These are phyloP conservation scores for Serendipita sp. DNA, from an alignment of 1,284 basidiomycete genomes.

Conservation along the genomic window DNA sequence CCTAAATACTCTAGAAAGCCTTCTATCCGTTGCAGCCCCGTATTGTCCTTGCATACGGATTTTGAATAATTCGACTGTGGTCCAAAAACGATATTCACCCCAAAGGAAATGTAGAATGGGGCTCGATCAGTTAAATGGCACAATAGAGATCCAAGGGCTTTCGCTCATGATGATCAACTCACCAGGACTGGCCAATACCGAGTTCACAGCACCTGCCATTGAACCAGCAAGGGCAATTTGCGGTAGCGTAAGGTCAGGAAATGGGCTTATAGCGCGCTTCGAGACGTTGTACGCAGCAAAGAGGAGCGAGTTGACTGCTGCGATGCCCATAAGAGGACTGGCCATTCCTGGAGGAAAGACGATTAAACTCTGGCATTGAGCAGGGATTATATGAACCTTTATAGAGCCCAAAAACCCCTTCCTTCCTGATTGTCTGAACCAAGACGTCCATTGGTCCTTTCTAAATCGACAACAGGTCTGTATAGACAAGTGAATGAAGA, in stretches of 20 bases:
- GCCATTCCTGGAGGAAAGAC: conserved; percentile 52
- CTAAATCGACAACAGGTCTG: conserved; percentile 27
- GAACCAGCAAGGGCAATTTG: conserved; percentile 77
- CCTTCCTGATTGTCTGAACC: conserved; percentile 64
- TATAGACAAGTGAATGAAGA: background rate
- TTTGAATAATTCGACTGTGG: conserved; percentile 76
- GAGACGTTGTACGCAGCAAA: conserved; percentile 82
- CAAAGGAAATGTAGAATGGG: background rate
- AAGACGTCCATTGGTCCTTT: conserved; percentile 89
- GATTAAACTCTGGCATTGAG: background rate
- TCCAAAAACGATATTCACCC: background rate
- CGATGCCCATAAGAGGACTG: conserved; percentile 85
- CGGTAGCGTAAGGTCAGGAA: conserved; percentile 61
- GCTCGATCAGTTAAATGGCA: no score
- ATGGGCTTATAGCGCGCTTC: conserved; percentile 76
- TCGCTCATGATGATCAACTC: conserved; percentile 14
- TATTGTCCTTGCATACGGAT: conserved; percentile 97
- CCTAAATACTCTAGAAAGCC: conserved; percentile 49
- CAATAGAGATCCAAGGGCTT: background rate
- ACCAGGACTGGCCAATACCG: conserved; percentile 81
- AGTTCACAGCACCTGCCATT: conserved; percentile 83
- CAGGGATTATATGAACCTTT: conserved; percentile 44
- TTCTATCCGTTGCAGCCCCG: conserved; percentile 60
- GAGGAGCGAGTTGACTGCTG: conserved; percentile 88
- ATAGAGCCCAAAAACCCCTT: conserved; percentile 82